These are phyloP conservation scores for Cyclotella choctawhatcheeana DNA, from an alignment of 108 stramenopile species.

Conservation along the genomic window DNA sequence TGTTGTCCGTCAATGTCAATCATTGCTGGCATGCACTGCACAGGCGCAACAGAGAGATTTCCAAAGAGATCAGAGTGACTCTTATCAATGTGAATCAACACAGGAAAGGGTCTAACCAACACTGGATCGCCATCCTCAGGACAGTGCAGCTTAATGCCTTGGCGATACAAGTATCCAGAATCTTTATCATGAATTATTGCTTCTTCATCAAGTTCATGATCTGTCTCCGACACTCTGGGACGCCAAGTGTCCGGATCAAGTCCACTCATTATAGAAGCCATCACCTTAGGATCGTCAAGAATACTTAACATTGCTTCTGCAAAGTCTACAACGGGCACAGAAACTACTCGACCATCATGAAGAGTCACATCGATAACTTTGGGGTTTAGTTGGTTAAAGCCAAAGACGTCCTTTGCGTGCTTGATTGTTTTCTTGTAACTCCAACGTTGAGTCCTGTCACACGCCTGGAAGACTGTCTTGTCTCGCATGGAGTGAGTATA, in stretches of 20 bases:
- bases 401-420: not conserved
- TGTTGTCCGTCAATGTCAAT: not conserved
- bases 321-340: not conserved
- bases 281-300: not conserved
- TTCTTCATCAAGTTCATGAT: conserved; percentile 3
- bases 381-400: not conserved
- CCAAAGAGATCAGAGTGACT: not conserved
- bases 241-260: not conserved
- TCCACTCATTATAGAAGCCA: not conserved
- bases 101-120: not conserved
- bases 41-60: not conserved
- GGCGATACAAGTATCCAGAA: not conserved
- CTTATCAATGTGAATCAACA: not conserved
- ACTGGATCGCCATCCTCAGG: not conserved
- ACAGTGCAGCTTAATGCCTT: conserved; percentile 3
- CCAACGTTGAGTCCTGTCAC: not conserved
- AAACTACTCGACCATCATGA: not conserved
- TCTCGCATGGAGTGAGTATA: not conserved
- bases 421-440: not conserved
- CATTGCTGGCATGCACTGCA: not conserved
- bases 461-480: not conserved
- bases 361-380: not conserved
- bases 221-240: not conserved
- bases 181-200: not conserved
- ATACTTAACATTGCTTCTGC: not conserved